These are phyloP conservation scores for Globisporangium sylvaticum DNA, from an alignment of 352 stramenopile species.

Conservation along the genomic window DNA sequence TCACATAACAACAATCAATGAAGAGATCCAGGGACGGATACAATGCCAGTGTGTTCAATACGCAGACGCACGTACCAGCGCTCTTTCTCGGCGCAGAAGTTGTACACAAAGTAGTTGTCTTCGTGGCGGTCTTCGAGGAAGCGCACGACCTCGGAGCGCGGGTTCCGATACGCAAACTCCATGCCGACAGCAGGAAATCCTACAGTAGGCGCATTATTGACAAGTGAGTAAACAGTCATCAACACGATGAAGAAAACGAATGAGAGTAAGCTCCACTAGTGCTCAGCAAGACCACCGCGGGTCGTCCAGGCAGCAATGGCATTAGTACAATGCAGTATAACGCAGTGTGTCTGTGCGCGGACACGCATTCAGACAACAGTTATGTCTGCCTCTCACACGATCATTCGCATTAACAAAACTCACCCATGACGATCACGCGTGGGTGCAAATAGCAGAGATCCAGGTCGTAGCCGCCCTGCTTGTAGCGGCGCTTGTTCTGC, in stretches of 20 bases:
- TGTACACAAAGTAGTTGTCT: conserved; percentile 70
- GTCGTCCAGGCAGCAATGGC: no score
- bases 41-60: not conserved
- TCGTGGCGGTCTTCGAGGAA: conserved; percentile 49
- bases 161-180: conserved; percentile 61
- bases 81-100: conserved; percentile 61
- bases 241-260: not conserved
- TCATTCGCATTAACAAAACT: conserved; percentile 2
- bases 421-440: conserved; percentile 77
- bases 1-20: not conserved
- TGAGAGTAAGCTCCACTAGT: not conserved
- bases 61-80: conserved; percentile 27
- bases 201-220: conserved; percentile 10
- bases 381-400: no score
- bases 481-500: conserved; percentile 72
- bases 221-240: not conserved
- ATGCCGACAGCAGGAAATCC: conserved; percentile 54
- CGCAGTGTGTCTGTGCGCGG: not conserved
- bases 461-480: conserved; percentile 56
- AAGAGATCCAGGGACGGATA: not conserved
- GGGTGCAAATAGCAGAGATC: conserved; percentile 73
- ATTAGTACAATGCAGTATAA: no score
- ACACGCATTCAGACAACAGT: no score
- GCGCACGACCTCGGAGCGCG: conserved; percentile 46
- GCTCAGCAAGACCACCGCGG: not conserved